Evolutionary conservation across 2,329 filamentous ascomycete species (phyloP), one percentile per base, ranked within the genome.

Genomic region (Paraphaeosphaeria sporulosa): DNA sequence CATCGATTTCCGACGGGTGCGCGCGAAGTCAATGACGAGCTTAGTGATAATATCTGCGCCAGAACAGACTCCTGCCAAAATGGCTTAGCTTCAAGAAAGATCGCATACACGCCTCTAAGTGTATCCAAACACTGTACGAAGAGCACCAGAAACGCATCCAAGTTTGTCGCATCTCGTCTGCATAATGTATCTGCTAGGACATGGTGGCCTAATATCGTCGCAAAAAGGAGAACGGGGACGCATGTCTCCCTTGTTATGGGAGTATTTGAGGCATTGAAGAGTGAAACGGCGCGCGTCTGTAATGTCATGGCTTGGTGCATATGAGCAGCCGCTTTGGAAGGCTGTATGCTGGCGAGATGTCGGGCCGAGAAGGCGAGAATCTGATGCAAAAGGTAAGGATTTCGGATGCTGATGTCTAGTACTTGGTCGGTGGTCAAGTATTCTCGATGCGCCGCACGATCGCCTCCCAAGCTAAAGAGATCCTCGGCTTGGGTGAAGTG

Each of bases 311-410:
- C 64, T 30, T 66, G 62, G 38, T 63, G 54, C 6, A 55, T 27
- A 40, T 66, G 67, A 21, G 65, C 60, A 7, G 63, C 58, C 0
- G 69, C 61, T 9, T 59, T 61, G 12, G 65, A 63, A 1, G 72
- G 74, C 9, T 67, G 61, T 2, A 76, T 32, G 36, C 63, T 65
- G 3, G 76, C 72, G 1, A 79, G 64, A 53, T 78, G 77, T 2
- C 73, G 70, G 2, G 79, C 72, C 15, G 77, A 77, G 42, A 78
- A 74, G 27, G 77, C 76, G 17, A 80, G 71, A 10, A 80, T 54
- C 56, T 75, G 65, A 60, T 79, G 68, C 52, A 81, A 63, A 30
- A 81, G 71, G 57, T 76, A 80, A 2, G 77, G 76, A 1, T 65
- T 60, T 5, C 67, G 57, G 2, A 78, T 61, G 10, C 62, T 67